Evolutionary conservation across 495 filamentous ascomycete species (phyloP).

Genomic region (Lepidopterella palustris): DNA sequence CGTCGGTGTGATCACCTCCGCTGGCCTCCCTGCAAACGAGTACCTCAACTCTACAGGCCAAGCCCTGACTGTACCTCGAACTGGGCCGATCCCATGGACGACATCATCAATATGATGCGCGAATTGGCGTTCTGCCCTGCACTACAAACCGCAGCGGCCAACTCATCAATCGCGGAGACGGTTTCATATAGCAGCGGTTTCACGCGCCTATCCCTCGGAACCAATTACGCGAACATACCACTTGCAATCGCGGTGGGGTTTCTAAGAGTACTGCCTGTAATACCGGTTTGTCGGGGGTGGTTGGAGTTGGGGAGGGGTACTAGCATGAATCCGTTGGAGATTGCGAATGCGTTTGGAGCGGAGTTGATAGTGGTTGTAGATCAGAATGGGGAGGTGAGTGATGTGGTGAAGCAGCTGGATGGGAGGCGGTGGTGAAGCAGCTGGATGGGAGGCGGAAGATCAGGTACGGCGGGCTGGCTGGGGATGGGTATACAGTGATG

Average conservation of each 20-base stretch:
- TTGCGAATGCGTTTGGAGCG: conserved; percentile 22
- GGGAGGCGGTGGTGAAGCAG: no score
- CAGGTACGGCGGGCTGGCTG: no score
- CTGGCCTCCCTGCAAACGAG: no score
- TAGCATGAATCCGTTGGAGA: conserved; percentile 20
- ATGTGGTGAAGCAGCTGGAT: no score
- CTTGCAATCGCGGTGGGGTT: not conserved
- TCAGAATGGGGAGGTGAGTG: conserved; percentile 18
- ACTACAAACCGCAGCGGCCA: not conserved
- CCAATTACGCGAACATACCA: no score
- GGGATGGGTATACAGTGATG: no score
- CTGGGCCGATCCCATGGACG: conserved; percentile 16
- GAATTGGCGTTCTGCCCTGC: conserved; percentile 5
- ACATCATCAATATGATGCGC: conserved; percentile 16
- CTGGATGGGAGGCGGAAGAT: no score
- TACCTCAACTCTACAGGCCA: no score
- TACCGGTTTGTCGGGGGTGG: conserved; percentile 18
- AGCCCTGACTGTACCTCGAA: conserved; percentile 9
- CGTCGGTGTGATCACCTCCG: no score
- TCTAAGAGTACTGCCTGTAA: conserved; percentile 11
- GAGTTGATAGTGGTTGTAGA: conserved; percentile 21
- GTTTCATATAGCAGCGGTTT: no score
- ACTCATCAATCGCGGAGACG: not conserved
- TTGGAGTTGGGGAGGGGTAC: conserved; percentile 20
- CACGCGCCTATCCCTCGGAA: no score